Conservation (phyloP, 2,329 filamentous ascomycete genomes). For the Hypocrella siamensis region DNA sequence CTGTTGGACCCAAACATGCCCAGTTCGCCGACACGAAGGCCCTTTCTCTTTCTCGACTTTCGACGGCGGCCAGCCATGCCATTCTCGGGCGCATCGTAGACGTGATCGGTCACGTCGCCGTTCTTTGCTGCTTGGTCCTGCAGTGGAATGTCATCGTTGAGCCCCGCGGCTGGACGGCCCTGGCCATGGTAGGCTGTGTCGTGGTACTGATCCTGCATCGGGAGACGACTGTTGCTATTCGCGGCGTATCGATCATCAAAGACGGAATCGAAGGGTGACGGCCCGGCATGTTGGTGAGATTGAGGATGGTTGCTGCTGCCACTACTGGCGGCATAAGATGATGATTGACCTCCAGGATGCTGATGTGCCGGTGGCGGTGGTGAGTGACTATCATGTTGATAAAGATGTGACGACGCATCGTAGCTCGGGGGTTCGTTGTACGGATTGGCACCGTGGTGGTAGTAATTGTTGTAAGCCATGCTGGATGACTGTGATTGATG, state of each 20-base stretch:
- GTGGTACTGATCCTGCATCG: constrained; percentile 21
- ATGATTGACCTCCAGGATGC: no score
- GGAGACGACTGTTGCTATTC: constrained; percentile 25
- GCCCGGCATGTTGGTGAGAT: constrained; percentile 16
- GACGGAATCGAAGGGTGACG: constrained; percentile 46
- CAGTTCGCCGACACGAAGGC: constrained; percentile 40
- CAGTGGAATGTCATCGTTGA: constrained; percentile 41
- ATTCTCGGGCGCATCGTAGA: constrained; percentile 38
- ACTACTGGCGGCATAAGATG: constrained; percentile 13
- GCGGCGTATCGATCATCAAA: constrained; percentile 55
- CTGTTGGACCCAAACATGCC: constrained; percentile 41
- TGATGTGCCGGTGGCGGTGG: no score
- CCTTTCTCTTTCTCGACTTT: constrained; percentile 22
- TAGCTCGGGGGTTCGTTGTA: constrained; percentile 24
- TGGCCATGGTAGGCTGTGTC: constrained; percentile 44
- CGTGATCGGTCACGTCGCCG: constrained; percentile 36
- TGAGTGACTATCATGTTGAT: constrained; percentile 15
- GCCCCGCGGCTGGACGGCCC: constrained; percentile 15
- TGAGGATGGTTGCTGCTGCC: constrained; percentile 13
- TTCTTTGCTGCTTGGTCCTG: constrained; percentile 31
- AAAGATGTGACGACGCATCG: constrained; percentile 23
- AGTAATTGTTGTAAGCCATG: constrained; percentile 52
- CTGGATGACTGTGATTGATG: no score
- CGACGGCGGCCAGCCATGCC: constrained; percentile 8
- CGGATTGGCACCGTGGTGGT: constrained; percentile 34